A percentile compares a stretch with the other conserved stretches of the same genome.
Conservation (phyloP, 176 grass and related monocot genomes). For the Hordeum vulgare region MorexV3_pseudomolecules_assembly NC_058520.1:602076546-602077045, state of each 20-base stretch:
- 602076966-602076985: slow-evolving; percentile 40
- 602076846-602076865: slow-evolving; percentile 81
- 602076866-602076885: slow-evolving; percentile 56
- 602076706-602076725: slow-evolving; percentile 90
- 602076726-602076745: slow-evolving; percentile 79
- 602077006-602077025: slow-evolving; percentile 34
- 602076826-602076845: slow-evolving; percentile 63
- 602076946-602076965: not conserved
- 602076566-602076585: slow-evolving; percentile 69
- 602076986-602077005: slow-evolving; percentile 39
- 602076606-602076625: slow-evolving; percentile 64
- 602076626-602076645: slow-evolving; percentile 76
- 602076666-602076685: slow-evolving; percentile 95
- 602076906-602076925: slow-evolving; percentile 69
- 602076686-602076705: slow-evolving; percentile 62
- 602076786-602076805: not conserved
- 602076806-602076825: not conserved
- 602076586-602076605: slow-evolving; percentile 95
- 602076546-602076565: slow-evolving; percentile 60
- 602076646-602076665: slow-evolving; percentile 79
- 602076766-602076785: slow-evolving; percentile 16
- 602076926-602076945: slow-evolving; percentile 12
- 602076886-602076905: slow-evolving; percentile 57
- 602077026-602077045: slow-evolving; percentile 38
- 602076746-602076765: slow-evolving; percentile 40